Percentiles rank a stretch among this genome's conserved stretches.
phyloP scores from a whole-genome alignment of 1,284 basidiomycete species.

The Ganoderma lucidum region DNA sequence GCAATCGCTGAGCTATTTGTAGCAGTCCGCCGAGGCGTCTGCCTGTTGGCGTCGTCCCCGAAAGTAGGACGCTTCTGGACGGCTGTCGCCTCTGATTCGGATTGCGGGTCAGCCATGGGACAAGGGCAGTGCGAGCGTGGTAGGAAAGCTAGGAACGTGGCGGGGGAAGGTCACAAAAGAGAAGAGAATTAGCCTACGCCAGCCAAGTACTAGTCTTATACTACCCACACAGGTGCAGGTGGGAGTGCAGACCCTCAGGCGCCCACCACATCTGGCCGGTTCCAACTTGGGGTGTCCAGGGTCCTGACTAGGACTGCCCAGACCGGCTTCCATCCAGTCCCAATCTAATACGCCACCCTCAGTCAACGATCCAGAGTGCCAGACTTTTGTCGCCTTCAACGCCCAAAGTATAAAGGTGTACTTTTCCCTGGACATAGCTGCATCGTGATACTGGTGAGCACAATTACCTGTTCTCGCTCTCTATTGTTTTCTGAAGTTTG shows the following conservation, averaged over 20 bases:
- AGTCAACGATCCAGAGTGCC: background rate
- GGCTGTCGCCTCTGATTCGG: background rate
- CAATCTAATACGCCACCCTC: background rate
- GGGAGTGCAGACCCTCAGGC: too few species aligned
- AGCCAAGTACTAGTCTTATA: constrained; percentile 8
- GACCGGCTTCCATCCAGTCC: too few species aligned
- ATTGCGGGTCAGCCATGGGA: background rate
- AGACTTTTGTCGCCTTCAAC: background rate
- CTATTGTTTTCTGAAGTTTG: background rate
- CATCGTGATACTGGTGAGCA: background rate
- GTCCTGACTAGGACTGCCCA: too few species aligned
- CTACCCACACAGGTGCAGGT: too few species aligned
- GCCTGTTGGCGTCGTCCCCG: constrained; percentile 9
- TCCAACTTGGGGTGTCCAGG: too few species aligned
- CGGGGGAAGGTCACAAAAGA: background rate
- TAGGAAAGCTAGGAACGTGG: constrained; percentile 1
- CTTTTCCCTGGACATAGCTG: background rate
- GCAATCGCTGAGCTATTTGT: constrained; percentile 27
- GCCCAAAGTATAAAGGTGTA: background rate
- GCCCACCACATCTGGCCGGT: too few species aligned
- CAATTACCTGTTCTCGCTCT: background rate
- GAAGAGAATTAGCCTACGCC: background rate
- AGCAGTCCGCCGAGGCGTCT: constrained; percentile 19
- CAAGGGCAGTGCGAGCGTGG: background rate
- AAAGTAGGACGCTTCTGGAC: constrained; percentile 22